Conservation (phyloP, 805 yeast genomes). For the Brettanomyces nanus region DNA sequence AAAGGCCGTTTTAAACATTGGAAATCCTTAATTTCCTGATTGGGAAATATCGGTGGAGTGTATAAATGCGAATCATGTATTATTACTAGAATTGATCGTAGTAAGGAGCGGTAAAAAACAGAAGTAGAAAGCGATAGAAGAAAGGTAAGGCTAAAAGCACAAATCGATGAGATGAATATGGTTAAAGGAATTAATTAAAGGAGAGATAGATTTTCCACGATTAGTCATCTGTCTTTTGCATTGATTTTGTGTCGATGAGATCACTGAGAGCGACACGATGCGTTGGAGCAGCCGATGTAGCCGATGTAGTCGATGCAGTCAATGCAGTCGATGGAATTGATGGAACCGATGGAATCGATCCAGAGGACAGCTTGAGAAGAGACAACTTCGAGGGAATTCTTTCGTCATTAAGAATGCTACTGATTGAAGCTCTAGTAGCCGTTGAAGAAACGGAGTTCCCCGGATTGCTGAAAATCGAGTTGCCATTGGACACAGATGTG, state of each 20-base stretch:
- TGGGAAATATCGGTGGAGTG: no score
- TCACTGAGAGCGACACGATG: no score
- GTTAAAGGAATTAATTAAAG: background rate
- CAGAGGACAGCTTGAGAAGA: no score
- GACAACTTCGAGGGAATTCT: no score
- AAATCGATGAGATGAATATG: background rate
- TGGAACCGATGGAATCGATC: no score
- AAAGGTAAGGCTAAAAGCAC: background rate
- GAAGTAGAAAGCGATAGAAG: background rate
- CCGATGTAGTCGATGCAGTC: no score
- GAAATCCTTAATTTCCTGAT: no score
- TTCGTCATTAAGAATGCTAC: slow-evolving; percentile 19
- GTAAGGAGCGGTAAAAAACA: background rate
- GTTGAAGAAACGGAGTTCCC: slow-evolving; percentile 16
- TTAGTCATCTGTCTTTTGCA: no score
- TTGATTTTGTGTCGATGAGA: no score
- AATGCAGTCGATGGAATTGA: no score
- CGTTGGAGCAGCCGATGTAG: no score
- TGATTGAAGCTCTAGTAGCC: slow-evolving; percentile 18
- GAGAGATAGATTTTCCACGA: no score
- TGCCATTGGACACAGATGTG: slow-evolving; percentile 19
- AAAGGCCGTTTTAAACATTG: slow-evolving; percentile 19
- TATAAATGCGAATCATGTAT: background rate
- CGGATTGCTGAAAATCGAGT: slow-evolving; percentile 20
- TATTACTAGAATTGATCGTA: background rate